Percentiles rank a stretch among this genome's conserved stretches.
Conservation (phyloP, 352 stramenopile genomes). For the Pythium sukuiense region DNA sequence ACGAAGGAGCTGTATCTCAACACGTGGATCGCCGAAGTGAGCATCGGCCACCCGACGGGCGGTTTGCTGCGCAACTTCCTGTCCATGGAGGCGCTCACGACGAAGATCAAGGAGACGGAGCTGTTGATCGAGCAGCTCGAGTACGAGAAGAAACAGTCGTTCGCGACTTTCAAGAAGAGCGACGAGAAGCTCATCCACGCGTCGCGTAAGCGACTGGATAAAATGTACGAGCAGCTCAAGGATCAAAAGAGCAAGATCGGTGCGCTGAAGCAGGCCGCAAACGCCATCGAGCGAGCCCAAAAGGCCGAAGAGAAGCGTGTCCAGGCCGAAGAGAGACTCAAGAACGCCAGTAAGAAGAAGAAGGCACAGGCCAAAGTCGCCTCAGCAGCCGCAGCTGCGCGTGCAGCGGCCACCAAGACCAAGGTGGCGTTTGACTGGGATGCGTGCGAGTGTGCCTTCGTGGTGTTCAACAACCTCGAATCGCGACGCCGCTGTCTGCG, state of each 20-base stretch:
- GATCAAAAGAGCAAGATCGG: slow-evolving; percentile 68
- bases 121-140: slow-evolving; percentile 54
- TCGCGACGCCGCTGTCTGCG: slow-evolving; percentile 66
- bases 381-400: too few relatives aligned
- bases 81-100: slow-evolving; percentile 67
- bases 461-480: slow-evolving; percentile 89
- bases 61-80: slow-evolving; percentile 73
- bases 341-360: slow-evolving; percentile 26
- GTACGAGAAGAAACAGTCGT: slow-evolving; percentile 36
- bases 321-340: too few relatives aligned
- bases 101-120: slow-evolving; percentile 56
- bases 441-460: slow-evolving; percentile 76
- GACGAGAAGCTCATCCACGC: slow-evolving; percentile 25
- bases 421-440: slow-evolving; percentile 51
- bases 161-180: slow-evolving; percentile 12
- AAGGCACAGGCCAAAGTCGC: background rate
- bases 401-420: background rate
- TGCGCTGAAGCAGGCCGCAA: slow-evolving; percentile 40
- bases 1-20: slow-evolving; percentile 68
- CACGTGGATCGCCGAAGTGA: slow-evolving; percentile 88
- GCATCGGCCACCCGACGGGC: slow-evolving; percentile 71
- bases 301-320: slow-evolving; percentile 17
- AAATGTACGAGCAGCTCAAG: slow-evolving; percentile 29
- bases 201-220: slow-evolving; percentile 24
- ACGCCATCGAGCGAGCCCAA: background rate